phyloP scores from a whole-genome alignment of 352 stramenopile genomes.

The Phytophthora syringae region DNA sequence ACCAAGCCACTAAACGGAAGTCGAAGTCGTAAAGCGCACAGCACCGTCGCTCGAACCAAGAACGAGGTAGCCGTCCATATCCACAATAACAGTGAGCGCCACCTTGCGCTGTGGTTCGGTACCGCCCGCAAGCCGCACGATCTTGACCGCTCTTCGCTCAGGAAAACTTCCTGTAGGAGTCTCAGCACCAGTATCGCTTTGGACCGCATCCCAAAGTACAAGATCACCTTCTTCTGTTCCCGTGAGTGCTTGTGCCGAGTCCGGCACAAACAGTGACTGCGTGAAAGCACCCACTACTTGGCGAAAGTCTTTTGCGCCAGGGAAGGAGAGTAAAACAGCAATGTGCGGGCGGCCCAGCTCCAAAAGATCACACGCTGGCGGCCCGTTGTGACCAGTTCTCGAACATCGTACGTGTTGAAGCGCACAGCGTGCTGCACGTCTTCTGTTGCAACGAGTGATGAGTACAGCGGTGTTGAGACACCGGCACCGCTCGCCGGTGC shows the following conservation, averaged over 20 bases:
- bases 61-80: slow-evolving; percentile 92
- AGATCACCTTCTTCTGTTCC: slow-evolving; percentile 88
- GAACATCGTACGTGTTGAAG: slow-evolving; percentile 92
- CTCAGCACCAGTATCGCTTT: slow-evolving; percentile 30
- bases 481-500: slow-evolving; percentile 36
- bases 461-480: slow-evolving; percentile 54
- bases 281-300: slow-evolving; percentile 87
- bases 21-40: slow-evolving; percentile 94
- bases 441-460: slow-evolving; percentile 74
- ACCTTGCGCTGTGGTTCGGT: slow-evolving; percentile 59
- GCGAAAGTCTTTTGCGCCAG: slow-evolving; percentile 84
- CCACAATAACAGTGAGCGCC: slow-evolving; percentile 61
- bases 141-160: slow-evolving; percentile 86
- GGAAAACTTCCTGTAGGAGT: slow-evolving; percentile 40
- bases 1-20: slow-evolving; percentile 93
- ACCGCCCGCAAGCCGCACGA: slow-evolving; percentile 71
- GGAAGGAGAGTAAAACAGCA: slow-evolving; percentile 88
- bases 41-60: slow-evolving; percentile 89
- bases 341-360: slow-evolving; percentile 82
- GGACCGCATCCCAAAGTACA: slow-evolving; percentile 86
- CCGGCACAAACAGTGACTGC: slow-evolving; percentile 88
- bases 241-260: slow-evolving; percentile 85
- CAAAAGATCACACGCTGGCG: slow-evolving; percentile 90
- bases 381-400: slow-evolving; percentile 91
- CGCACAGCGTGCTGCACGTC: slow-evolving; percentile 81